These are phyloP conservation scores for Trichomonascaceae sp. DNA, from an alignment of 1,139 yeast genomes.

Conservation along the genomic window DNA sequence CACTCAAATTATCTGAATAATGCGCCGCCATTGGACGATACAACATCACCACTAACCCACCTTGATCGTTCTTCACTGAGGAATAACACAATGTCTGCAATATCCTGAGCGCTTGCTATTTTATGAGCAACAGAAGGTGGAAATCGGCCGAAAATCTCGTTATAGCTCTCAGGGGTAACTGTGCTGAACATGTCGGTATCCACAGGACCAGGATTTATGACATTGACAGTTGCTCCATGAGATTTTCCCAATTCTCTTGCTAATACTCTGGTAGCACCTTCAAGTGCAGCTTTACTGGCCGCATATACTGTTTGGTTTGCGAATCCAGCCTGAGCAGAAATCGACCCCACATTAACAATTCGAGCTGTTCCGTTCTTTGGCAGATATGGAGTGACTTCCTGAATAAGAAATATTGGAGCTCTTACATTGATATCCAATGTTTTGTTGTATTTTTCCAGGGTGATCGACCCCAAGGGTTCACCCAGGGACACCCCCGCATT, in stretches of 20 bases:
- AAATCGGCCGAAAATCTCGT: conserved; percentile 16
- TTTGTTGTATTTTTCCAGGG: conserved; percentile 16
- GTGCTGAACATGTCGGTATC: conserved; percentile 18
- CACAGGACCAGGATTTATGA: conserved; percentile 22
- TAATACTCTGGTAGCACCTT: conserved; percentile 17
- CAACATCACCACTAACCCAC: conserved; percentile 25
- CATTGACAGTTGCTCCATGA: conserved; percentile 19
- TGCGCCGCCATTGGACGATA: conserved; percentile 25
- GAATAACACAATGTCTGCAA: conserved; percentile 26
- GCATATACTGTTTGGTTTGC: conserved; percentile 16
- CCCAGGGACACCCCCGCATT: conserved; percentile 14
- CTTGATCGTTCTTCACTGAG: conserved; percentile 23
- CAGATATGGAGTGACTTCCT: conserved; percentile 20
- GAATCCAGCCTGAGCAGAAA: conserved; percentile 12
- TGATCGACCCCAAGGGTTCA: conserved; percentile 12
- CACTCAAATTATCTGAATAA: conserved; percentile 4
- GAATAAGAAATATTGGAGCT: conserved; percentile 22
- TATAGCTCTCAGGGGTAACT: conserved; percentile 10
- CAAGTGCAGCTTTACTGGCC: conserved; percentile 20
- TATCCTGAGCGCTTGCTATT: conserved; percentile 25
- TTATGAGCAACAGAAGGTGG: conserved; percentile 25
- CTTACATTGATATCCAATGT: conserved; percentile 22
- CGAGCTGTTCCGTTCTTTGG: conserved; percentile 13
- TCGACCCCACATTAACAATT: conserved; percentile 16
- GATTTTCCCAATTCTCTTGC: conserved; percentile 18